Percentiles rank a stretch among this genome's conserved stretches.
phyloP scores from a whole-genome alignment of 257 asterid species.

The Osmanthus fragrans region DNA sequence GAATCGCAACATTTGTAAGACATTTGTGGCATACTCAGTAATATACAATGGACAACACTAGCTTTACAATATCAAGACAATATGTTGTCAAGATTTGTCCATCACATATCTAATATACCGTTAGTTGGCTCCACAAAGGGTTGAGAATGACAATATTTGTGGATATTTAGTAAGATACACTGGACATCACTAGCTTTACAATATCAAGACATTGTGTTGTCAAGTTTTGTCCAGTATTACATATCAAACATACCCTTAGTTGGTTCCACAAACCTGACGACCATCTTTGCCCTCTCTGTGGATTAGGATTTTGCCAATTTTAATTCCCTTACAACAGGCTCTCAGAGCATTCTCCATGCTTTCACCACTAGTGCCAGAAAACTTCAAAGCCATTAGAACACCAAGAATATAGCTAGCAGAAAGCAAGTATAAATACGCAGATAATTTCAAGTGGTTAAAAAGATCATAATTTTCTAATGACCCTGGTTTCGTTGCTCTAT shows the following conservation, averaged over 20 bases:
- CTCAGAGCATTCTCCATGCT: conserved; percentile 97
- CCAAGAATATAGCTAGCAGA: neutral
- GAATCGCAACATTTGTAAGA: neutral
- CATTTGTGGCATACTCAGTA: neutral
- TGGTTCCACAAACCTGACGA: conserved; percentile 54
- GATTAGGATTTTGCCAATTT: conserved; percentile 88
- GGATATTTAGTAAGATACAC: no score
- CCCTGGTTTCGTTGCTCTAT: neutral
- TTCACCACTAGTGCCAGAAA: conserved; percentile 68
- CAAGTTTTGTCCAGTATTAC: neutral
- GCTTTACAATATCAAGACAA: neutral
- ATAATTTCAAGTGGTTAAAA: neutral
- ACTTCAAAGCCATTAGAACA: neutral
- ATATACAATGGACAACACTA: neutral
- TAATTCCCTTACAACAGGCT: conserved; percentile 95
- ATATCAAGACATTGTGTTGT: neutral
- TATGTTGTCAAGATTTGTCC: neutral
- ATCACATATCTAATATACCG: neutral
- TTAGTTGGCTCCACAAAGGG: conserved; percentile 23
- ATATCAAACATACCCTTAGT: neutral
- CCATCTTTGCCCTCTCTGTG: conserved; percentile 64
- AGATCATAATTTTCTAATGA: neutral
- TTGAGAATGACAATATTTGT: no score
- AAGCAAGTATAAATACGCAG: neutral
- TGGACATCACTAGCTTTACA: neutral